Percentiles rank a stretch among this genome's conserved stretches.
These are phyloP conservation scores for Aspergillus hancockii DNA, from an alignment of 495 filamentous ascomycete species.

Conservation along the genomic window DNA sequence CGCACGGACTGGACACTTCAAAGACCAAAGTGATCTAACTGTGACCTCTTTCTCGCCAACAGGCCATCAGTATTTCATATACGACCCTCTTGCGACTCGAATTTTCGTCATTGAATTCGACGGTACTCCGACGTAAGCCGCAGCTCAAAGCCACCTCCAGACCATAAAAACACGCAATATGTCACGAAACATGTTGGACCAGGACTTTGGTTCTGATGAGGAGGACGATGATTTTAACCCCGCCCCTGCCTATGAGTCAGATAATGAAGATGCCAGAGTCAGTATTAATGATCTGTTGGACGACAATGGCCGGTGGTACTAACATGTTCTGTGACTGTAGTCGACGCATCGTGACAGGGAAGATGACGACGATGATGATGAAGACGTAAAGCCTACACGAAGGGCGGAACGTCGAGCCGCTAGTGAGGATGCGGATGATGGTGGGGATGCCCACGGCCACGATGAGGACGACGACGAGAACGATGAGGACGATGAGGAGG, in stretches of 20 bases:
- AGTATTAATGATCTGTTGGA: background rate
- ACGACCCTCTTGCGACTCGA: background rate
- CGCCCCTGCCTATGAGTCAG: conserved; percentile 64
- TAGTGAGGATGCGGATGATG: conserved; percentile 53
- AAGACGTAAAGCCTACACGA: conserved; percentile 38
- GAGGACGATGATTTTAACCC: conserved; percentile 86
- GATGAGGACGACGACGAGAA: conserved; percentile 47
- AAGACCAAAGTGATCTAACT: background rate
- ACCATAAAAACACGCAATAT: conserved; percentile 32
- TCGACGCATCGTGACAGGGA: conserved; percentile 49
- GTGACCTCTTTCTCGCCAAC: background rate
- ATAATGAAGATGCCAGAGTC: conserved; percentile 56
- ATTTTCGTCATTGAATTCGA: background rate
- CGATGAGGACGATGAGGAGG: conserved; percentile 39
- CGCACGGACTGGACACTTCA: background rate
- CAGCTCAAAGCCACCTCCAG: background rate
- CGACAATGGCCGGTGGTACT: conserved; percentile 20
- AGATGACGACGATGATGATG: conserved; percentile 51
- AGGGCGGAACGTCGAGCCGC: conserved; percentile 24
- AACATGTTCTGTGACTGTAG: conserved; percentile 11
- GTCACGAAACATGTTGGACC: conserved; percentile 53
- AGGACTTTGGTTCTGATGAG: conserved; percentile 69
- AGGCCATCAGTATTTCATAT: background rate
- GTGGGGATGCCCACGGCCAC: conserved; percentile 35
- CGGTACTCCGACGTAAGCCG: background rate